Evolutionary conservation across 192 early-diverging fungal genomes (phyloP).

Genomic region (Gamsiella multidivaricata): DNA sequence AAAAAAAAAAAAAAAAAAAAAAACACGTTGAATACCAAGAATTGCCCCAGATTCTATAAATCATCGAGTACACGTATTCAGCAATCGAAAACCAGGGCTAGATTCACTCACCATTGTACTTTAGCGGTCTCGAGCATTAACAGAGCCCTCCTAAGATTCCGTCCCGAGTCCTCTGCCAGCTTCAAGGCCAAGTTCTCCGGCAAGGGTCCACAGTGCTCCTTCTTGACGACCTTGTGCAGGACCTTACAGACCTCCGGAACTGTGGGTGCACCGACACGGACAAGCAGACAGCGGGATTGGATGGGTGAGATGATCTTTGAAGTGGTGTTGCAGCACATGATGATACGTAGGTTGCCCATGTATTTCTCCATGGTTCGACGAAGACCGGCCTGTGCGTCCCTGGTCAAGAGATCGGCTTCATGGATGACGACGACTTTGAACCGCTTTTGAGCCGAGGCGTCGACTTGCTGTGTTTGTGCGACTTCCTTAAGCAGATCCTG

Average conservation of each 20-base stretch:
- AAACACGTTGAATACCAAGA: no score
- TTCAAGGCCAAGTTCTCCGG: constrained; percentile 69
- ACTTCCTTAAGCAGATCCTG: constrained; percentile 97
- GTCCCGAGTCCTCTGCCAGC: constrained; percentile 76
- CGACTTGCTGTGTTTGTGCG: constrained; percentile 95
- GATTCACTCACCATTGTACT: constrained; percentile 76
- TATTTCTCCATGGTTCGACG: constrained; percentile 99
- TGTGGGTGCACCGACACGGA: constrained; percentile 87
- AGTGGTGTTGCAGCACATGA: constrained; percentile 91
- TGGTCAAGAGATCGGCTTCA: constrained; percentile 89
- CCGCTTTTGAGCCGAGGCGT: constrained; percentile 76
- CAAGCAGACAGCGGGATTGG: constrained; percentile 88
- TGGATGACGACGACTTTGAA: constrained; percentile 98
- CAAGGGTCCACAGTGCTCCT: constrained; percentile 75
- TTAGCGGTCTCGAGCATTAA: constrained; percentile 90
- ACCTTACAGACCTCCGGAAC: constrained; percentile 77
- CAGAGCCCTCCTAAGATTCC: constrained; percentile 91
- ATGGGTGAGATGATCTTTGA: constrained; percentile 94
- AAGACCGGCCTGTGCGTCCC: constrained; percentile 94
- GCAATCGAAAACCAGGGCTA: no score
- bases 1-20: neutral
- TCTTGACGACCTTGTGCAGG: constrained; percentile 80
- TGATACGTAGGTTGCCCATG: constrained; percentile 90
- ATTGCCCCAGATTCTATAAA: no score
- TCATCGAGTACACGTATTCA: no score